Conservation (phyloP, 306 rosid genomes). For the Cicer cuneatum region DNA sequence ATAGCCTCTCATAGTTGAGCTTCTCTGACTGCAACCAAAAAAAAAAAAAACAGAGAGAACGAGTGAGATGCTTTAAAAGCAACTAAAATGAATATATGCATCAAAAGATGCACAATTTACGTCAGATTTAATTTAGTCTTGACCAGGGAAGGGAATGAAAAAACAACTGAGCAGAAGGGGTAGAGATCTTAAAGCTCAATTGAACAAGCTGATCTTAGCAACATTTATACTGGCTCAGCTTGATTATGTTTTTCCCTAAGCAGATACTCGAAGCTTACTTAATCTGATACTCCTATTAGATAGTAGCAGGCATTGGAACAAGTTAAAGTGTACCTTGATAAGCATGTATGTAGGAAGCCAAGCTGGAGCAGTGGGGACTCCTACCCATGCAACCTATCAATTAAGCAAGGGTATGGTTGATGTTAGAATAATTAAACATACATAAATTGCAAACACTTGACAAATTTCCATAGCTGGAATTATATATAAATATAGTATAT, state of each 20-base stretch:
- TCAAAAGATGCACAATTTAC: neutral
- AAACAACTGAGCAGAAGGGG: no score
- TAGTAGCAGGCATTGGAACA: slow-evolving; percentile 2
- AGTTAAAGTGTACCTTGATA: slow-evolving; percentile 68
- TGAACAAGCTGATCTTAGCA: no score
- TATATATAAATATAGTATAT: neutral
- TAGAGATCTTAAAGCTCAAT: no score
- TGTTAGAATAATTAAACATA: neutral
- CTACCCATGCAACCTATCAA: slow-evolving; percentile 89
- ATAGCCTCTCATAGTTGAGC: slow-evolving; percentile 85
- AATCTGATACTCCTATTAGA: neutral
- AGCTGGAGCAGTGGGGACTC: slow-evolving; percentile 95
- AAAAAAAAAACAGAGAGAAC: neutral
- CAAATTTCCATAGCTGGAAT: slow-evolving; percentile 6
- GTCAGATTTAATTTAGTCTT: slow-evolving; percentile 7
- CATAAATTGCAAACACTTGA: slow-evolving; percentile 6
- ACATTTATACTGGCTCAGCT: no score
- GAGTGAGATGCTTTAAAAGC: slow-evolving; percentile 25
- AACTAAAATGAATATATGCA: neutral
- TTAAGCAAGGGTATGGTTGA: neutral
- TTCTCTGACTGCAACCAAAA: slow-evolving; percentile 81
- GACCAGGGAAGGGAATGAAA: no score
- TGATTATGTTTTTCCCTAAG: neutral
- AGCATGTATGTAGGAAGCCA: slow-evolving; percentile 98
- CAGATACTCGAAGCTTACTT: neutral